Evolutionary conservation across 83 land plant species (phyloP).

Genomic region (Picea abies): DNA sequence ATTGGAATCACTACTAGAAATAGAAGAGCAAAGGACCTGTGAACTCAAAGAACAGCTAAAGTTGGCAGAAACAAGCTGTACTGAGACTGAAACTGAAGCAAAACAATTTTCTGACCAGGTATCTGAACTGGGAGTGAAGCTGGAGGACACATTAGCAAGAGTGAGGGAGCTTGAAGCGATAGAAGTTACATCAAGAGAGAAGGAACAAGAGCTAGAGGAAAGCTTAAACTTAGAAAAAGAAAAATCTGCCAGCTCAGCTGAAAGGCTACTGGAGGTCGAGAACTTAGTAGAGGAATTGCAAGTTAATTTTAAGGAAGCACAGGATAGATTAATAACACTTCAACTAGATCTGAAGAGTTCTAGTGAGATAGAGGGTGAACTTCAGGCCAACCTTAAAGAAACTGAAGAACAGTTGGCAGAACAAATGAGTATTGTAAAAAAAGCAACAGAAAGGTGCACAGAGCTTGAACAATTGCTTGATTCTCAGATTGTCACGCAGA

Average conservation of each 20-base stretch:
- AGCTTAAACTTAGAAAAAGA: not conserved
- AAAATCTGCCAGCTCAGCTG: not conserved
- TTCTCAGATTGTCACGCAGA: not conserved
- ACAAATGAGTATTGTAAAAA: not conserved
- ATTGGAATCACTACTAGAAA: conserved; percentile 43
- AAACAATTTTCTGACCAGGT: not conserved
- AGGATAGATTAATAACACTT: conserved; percentile 36
- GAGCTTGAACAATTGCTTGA: conserved; percentile 16
- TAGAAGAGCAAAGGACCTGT: too few relatives aligned
- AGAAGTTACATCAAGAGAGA: conserved; percentile 4
- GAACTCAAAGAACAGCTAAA: too few relatives aligned
- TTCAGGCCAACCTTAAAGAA: conserved; percentile 29
- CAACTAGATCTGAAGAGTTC: conserved; percentile 44
- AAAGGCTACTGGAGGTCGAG: conserved; percentile 32
- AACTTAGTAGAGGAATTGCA: conserved; percentile 30
- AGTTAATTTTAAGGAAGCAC: conserved; percentile 31
- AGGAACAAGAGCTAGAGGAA: conserved; percentile 15
- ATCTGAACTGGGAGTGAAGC: conserved; percentile 8
- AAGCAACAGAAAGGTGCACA: not conserved
- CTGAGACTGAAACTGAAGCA: too few relatives aligned
- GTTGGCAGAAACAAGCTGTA: too few relatives aligned
- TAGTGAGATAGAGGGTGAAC: conserved; percentile 37
- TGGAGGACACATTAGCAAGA: conserved; percentile 3
- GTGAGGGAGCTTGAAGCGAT: conserved; percentile 4
- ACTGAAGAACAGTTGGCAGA: conserved; percentile 25